Conservation (phyloP, 352 stramenopile species). For the Pythium vanterpoolii region DNA sequence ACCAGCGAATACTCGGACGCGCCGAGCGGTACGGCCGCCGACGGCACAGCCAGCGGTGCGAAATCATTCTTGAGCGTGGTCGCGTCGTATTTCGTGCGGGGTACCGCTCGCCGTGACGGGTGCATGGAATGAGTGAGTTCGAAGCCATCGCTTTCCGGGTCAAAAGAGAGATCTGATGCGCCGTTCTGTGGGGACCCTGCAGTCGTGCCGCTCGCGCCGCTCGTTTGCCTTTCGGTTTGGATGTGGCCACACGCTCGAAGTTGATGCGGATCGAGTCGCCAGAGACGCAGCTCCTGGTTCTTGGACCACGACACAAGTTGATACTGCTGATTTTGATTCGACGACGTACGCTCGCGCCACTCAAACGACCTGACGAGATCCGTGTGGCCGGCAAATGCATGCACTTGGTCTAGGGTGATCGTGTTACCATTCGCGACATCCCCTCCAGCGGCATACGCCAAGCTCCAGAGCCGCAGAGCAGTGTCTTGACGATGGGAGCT, state of each 20-base stretch:
- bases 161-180: background rate
- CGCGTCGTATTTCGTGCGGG: slow-evolving; percentile 64
- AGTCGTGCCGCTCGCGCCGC: background rate
- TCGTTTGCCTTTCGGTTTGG: slow-evolving; percentile 6
- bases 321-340: slow-evolving; percentile 38
- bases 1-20: slow-evolving; percentile 54
- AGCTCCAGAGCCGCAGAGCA: slow-evolving; percentile 59
- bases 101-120: slow-evolving; percentile 15
- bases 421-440: background rate
- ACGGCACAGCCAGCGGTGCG: slow-evolving; percentile 61
- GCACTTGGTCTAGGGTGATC: slow-evolving; percentile 41
- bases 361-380: slow-evolving; percentile 67
- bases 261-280: slow-evolving; percentile 60
- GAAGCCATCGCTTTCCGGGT: background rate
- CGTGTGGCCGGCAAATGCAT: slow-evolving; percentile 58
- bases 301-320: slow-evolving; percentile 82
- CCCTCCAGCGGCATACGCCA: slow-evolving; percentile 29
- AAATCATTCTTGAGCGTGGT: slow-evolving; percentile 71
- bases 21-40: slow-evolving; percentile 49
- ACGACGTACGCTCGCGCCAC: slow-evolving; percentile 40
- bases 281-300: slow-evolving; percentile 75
- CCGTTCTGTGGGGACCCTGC: background rate
- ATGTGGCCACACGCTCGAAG: slow-evolving; percentile 26
- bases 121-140: background rate
- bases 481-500: slow-evolving; percentile 64